phyloP scores from a whole-genome alignment of 164 flowering plant species.

The Liriodendron chinense region DNA sequence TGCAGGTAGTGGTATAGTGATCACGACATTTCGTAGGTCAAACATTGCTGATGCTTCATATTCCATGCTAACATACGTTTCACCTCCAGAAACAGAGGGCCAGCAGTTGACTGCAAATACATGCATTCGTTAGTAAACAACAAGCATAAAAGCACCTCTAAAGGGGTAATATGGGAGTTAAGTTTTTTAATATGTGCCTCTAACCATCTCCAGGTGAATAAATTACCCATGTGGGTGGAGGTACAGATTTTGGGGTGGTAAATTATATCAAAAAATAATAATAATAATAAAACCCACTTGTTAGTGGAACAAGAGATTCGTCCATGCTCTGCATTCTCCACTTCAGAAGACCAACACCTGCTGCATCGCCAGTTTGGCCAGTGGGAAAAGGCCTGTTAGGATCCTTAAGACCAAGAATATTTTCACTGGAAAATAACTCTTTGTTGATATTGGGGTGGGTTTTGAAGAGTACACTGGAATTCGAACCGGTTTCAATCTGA shows the following conservation, averaged over 20 bases:
- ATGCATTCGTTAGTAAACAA: constrained; percentile 2
- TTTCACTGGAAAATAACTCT: constrained; percentile 79
- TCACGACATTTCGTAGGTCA: constrained; percentile 88
- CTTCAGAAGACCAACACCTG: constrained; percentile 83
- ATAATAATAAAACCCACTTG: constrained; percentile 68
- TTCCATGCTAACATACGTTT: constrained; percentile 94
- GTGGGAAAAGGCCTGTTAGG: constrained; percentile 89
- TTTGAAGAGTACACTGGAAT: constrained; percentile 74
- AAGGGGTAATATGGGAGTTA: no score
- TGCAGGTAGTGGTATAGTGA: constrained; percentile 94
- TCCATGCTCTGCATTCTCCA: constrained; percentile 97
- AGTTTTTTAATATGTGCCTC: not conserved
- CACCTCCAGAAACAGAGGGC: constrained; percentile 97
- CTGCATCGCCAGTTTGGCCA: constrained; percentile 69
- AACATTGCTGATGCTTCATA: constrained; percentile 85
- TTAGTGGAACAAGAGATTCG: constrained; percentile 83
- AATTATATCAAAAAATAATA: not conserved
- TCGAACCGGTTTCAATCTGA: constrained; percentile 80
- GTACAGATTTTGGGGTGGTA: not conserved
- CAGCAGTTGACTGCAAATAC: constrained; percentile 86
- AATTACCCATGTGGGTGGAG: not conserved
- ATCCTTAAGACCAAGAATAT: constrained; percentile 85
- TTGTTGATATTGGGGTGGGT: constrained; percentile 98
- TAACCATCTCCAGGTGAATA: not conserved
- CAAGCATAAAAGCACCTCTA: not conserved